Conservation (phyloP, 345 rosid genomes). For the Hevea brasiliensis region DNA sequence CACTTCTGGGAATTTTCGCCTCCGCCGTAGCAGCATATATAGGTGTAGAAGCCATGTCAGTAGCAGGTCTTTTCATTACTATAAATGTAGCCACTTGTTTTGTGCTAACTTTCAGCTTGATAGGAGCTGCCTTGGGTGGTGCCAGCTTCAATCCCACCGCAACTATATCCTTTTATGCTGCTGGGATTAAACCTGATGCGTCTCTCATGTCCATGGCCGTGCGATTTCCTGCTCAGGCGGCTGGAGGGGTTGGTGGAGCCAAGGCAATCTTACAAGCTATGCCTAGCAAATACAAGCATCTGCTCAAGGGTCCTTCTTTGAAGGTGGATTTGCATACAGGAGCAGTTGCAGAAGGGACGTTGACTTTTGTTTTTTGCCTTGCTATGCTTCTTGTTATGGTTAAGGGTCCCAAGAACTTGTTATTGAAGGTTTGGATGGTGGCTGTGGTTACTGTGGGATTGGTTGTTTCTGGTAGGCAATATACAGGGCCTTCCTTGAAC, state of each 20-base stretch:
- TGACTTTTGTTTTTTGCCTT: constrained; percentile 18
- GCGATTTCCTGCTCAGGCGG: constrained; percentile 39
- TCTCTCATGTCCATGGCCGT: constrained; percentile 37
- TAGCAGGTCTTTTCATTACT: constrained; percentile 17
- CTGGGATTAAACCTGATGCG: constrained; percentile 34
- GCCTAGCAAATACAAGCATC: constrained; percentile 10
- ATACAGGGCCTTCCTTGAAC: constrained; percentile 28
- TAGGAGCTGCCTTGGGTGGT: constrained; percentile 27
- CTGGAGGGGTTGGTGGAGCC: constrained; percentile 21
- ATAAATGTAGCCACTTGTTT: constrained; percentile 22
- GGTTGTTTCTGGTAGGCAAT: constrained; percentile 14
- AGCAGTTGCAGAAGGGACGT: constrained; percentile 23
- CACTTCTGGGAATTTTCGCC: constrained; percentile 16
- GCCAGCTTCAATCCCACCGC: constrained; percentile 34
- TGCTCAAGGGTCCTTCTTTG: constrained; percentile 25
- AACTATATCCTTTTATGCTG: constrained; percentile 15
- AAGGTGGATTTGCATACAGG: constrained; percentile 29
- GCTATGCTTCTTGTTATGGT: constrained; percentile 1
- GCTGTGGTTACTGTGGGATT: constrained; percentile 8
- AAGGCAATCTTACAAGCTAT: constrained; percentile 17
- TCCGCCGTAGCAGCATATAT: constrained; percentile 9
- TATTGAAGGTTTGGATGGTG: constrained; percentile 20
- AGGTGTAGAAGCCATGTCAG: constrained; percentile 17
- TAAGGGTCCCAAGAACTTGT: constrained; percentile 18
- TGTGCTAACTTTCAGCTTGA: constrained; percentile 22